phyloP scores from a whole-genome alignment of 192 early-diverging fungal species.

The Helicostylum pulchrum region DNA sequence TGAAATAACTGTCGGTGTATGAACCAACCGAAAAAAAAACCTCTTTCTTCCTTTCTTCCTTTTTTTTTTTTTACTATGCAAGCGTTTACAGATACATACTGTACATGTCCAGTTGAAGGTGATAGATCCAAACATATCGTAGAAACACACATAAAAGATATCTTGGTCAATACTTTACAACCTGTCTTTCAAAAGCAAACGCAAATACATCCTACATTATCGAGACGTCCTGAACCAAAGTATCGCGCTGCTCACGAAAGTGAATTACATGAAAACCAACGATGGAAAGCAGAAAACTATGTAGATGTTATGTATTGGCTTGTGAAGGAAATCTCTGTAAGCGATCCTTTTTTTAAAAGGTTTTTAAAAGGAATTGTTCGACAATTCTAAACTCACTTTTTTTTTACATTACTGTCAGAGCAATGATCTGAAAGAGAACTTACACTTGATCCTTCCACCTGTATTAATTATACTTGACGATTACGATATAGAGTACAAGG shows the following conservation, averaged over 20 bases:
- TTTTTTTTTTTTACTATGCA: conserved; percentile 7
- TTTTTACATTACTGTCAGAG: neutral
- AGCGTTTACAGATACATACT: conserved; percentile 1
- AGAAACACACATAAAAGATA: conserved; percentile 9
- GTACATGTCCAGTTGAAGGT: neutral
- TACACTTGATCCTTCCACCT: conserved; percentile 14
- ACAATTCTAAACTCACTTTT: neutral
- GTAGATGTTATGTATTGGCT: conserved; percentile 23
- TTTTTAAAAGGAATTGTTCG: neutral
- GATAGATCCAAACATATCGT: conserved; percentile 10
- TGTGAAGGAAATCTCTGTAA: conserved; percentile 4
- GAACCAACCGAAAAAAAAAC: neutral
- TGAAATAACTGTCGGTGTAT: conserved; percentile 2
- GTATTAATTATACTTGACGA: conserved; percentile 25
- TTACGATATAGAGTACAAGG: conserved; percentile 24
- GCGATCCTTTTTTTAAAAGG: neutral
- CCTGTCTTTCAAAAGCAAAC: conserved; percentile 16
- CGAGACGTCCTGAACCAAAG: neutral
- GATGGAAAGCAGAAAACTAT: neutral
- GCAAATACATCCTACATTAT: conserved; percentile 3
- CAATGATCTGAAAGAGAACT: conserved; percentile 4
- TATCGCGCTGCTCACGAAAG: conserved; percentile 1
- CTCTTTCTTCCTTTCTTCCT: neutral
- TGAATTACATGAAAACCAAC: conserved; percentile 17
- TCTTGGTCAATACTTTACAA: conserved; percentile 9